Percentiles rank a stretch among this genome's conserved stretches.
Evolutionary conservation across 1,139 yeast species (phyloP).

Genomic region (Saccharomyces hybrid): DNA sequence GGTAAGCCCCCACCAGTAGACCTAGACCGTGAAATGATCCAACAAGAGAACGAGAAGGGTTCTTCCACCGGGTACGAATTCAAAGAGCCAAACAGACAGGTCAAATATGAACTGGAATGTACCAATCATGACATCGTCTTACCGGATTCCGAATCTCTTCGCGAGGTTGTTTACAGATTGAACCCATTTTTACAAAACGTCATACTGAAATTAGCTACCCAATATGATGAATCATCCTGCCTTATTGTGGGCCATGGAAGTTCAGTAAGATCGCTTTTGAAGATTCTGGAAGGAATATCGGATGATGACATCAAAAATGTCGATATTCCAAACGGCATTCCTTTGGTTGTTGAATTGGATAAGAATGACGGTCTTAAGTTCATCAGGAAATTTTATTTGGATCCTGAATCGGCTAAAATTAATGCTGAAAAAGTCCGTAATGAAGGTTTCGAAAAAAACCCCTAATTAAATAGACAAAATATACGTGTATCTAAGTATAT

Average conservation of each 20-base stretch:
- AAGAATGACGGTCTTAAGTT: slow-evolving; percentile 38
- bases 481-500: background rate
- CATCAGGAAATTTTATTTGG: slow-evolving; percentile 47
- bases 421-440: slow-evolving; percentile 59
- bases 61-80: slow-evolving; percentile 31
- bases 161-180: slow-evolving; percentile 56
- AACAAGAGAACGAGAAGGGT: slow-evolving; percentile 26
- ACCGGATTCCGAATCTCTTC: slow-evolving; percentile 64
- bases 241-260: slow-evolving; percentile 71
- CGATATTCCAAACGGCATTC: slow-evolving; percentile 74
- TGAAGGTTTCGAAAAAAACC: slow-evolving; percentile 42
- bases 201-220: slow-evolving; percentile 35
- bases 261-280: slow-evolving; percentile 60
- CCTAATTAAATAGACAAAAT: slow-evolving; percentile 6
- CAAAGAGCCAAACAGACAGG: slow-evolving; percentile 31
- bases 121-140: slow-evolving; percentile 31
- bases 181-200: slow-evolving; percentile 45
- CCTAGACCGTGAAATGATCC: slow-evolving; percentile 28
- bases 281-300: slow-evolving; percentile 46
- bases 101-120: slow-evolving; percentile 34
- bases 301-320: slow-evolving; percentile 58
- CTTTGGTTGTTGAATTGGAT: slow-evolving; percentile 49
- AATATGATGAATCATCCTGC: slow-evolving; percentile 41
- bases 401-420: slow-evolving; percentile 57
- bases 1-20: slow-evolving; percentile 59